Conservation (phyloP, 495 filamentous ascomycete genomes). For the Sabuloglossum arenarium region DNA sequence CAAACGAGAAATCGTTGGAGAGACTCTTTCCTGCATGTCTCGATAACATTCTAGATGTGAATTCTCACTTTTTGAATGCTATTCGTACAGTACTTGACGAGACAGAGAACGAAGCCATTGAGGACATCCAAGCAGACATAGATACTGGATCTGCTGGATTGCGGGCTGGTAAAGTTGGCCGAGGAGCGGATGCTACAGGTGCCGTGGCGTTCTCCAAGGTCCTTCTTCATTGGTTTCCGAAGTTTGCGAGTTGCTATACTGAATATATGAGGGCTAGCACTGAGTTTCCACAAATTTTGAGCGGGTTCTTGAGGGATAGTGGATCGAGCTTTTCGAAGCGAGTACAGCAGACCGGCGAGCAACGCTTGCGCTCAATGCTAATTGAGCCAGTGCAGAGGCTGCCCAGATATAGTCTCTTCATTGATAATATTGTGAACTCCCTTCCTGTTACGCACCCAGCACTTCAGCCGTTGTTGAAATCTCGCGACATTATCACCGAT, state of each 20-base stretch:
- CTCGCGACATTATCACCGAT: conserved; percentile 76
- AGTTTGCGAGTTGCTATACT: conserved; percentile 71
- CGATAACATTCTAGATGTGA: conserved; percentile 55
- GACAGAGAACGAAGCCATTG: conserved; percentile 54
- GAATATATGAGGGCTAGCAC: conserved; percentile 77
- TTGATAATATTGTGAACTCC: conserved; percentile 77
- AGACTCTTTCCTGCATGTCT: conserved; percentile 65
- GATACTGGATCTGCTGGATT: not conserved
- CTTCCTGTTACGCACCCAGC: conserved; percentile 71
- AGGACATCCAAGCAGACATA: conserved; percentile 10
- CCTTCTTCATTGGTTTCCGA: conserved; percentile 74
- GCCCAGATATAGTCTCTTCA: conserved; percentile 84
- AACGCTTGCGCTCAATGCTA: conserved; percentile 70
- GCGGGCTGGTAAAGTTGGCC: not conserved
- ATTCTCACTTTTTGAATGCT: conserved; percentile 53
- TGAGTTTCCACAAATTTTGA: conserved; percentile 61
- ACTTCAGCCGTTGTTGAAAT: conserved; percentile 55
- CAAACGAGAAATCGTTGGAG: conserved; percentile 46
- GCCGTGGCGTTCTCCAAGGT: conserved; percentile 51
- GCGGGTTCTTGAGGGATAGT: conserved; percentile 43
- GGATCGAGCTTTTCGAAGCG: conserved; percentile 61
- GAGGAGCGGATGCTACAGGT: conserved; percentile 31
- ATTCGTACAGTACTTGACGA: conserved; percentile 58
- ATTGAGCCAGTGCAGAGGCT: conserved; percentile 94
- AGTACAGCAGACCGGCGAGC: conserved; percentile 72